These are phyloP conservation scores for Sindora glabra DNA, from an alignment of 306 rosid genomes.

Conservation along the genomic window DNA sequence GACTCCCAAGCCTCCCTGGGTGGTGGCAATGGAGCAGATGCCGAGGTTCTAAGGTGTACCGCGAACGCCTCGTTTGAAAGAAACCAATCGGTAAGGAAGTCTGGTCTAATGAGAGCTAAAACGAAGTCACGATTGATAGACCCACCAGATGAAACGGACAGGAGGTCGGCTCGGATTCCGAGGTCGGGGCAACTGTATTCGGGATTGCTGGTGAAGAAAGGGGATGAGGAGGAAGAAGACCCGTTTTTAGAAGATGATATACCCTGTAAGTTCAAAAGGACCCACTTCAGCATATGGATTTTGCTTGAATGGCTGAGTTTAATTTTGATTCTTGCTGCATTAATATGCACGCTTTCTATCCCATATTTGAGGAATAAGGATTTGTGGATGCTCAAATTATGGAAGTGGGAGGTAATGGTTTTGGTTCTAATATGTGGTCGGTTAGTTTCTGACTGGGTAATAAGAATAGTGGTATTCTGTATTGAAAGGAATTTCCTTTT, in stretches of 20 bases:
- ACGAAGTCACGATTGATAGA: constrained; percentile 42
- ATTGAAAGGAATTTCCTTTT: constrained; percentile 68
- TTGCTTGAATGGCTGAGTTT: constrained; percentile 43
- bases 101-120: constrained; percentile 23
- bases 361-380: constrained; percentile 24
- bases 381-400: constrained; percentile 52
- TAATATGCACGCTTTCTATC: constrained; percentile 37
- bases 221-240: constrained; percentile 44
- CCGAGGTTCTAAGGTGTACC: constrained; percentile 64
- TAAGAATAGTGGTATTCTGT: constrained; percentile 48
- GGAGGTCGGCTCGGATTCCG: constrained; percentile 3
- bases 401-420: constrained; percentile 87
- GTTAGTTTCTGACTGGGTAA: constrained; percentile 76
- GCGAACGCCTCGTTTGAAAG: constrained; percentile 59
- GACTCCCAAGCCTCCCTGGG: not conserved
- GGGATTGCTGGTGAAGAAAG: constrained; percentile 15
- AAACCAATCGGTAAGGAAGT: constrained; percentile 37
- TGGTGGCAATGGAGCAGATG: not conserved
- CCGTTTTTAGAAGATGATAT: constrained; percentile 62
- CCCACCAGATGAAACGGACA: constrained; percentile 39
- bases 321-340: constrained; percentile 41
- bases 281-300: constrained; percentile 4
- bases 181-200: constrained; percentile 38
- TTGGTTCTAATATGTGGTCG: constrained; percentile 71
- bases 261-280: constrained; percentile 42